These are phyloP conservation scores for Sporobolomyces roseus DNA, from an alignment of 768 basidiomycete genomes.

Conservation along the genomic window DNA sequence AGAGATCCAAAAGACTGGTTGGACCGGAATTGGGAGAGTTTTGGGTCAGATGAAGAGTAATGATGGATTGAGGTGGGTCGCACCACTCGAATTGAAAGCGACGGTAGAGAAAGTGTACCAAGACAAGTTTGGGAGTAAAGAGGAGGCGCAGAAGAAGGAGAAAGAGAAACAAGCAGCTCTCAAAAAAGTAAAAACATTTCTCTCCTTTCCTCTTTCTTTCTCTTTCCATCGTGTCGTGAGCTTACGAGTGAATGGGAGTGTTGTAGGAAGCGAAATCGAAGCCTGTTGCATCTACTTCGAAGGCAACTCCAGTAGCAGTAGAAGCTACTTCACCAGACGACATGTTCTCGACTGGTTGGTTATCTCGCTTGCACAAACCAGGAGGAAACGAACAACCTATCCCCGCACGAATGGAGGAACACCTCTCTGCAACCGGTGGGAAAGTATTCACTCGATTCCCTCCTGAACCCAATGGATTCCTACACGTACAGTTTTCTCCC, in stretches of 20 bases:
- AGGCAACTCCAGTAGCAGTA: background rate
- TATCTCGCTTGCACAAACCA: slow-evolving; percentile 84
- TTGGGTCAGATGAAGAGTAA: slow-evolving; percentile 63
- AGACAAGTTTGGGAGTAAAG: slow-evolving; percentile 69
- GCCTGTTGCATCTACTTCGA: slow-evolving; percentile 21
- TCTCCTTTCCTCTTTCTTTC: background rate
- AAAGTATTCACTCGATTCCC: slow-evolving; percentile 93
- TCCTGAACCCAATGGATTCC: slow-evolving; percentile 94
- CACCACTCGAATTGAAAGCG: slow-evolving; percentile 76
- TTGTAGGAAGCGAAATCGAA: slow-evolving; percentile 34
- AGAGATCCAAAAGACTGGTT: slow-evolving; percentile 52
- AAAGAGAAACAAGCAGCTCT: slow-evolving; percentile 26
- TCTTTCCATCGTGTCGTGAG: background rate
- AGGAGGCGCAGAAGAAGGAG: slow-evolving; percentile 49
- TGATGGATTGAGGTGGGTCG: slow-evolving; percentile 73
- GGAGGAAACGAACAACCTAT: slow-evolving; percentile 87
- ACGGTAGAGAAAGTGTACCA: slow-evolving; percentile 67
- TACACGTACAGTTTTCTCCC: slow-evolving; percentile 54
- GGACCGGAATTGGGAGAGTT: slow-evolving; percentile 67
- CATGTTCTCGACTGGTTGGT: slow-evolving; percentile 89
- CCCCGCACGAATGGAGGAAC: slow-evolving; percentile 70
- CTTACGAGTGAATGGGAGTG: background rate
- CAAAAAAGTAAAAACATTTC: slow-evolving; percentile 25
- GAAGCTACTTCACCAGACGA: slow-evolving; percentile 40
- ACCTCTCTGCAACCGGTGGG: slow-evolving; percentile 73